Base-by-base conservation (phyloP, 1,284 basidiomycete genomes). In the Leccinum subfulvum region DNA sequence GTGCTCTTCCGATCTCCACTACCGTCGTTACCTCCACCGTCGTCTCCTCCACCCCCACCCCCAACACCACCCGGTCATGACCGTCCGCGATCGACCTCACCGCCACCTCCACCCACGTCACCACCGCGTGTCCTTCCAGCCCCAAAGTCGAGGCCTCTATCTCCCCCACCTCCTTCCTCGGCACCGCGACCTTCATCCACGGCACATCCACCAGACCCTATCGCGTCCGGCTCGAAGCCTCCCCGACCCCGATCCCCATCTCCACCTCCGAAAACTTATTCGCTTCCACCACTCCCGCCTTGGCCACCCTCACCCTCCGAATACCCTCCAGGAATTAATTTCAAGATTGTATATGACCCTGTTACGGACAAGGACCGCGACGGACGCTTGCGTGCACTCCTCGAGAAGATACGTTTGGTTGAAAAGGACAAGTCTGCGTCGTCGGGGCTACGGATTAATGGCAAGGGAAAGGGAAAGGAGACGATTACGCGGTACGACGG, bases 291-390 rank as follows among this genome's bases (percentile, higher is more conserved):
- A 1, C 78, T 70, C 10, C 80, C 79, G 6, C 73, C 77, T 16
- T 83, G 80, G 79, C 83, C 83, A 3, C 80, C 84, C 1, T 72
- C 75, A 30, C 76, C 73, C 3, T 76, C 74, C 47, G 79, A 80
- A 67, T 86, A 81, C 66, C 78, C 86, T 0, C 64, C 74, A 4
- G 79, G 77, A 37, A 81, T 77, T 60, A 74, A 84, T 51, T 88
- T 81, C 76, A 85, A 83, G 67, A 80, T 91, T 14, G 71, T 88
- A 10, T 91, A 83, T 71, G 90, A 92, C 70, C 82, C 86, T 44
- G 67, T 76, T 3, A 70, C 82, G 30, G 83, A 86, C 67, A 80
- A 78, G 70, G 80, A 83, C 59, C 71, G 74, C 3, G 78, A 82
- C 52, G 76, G 77, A n/a, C 70, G 73, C n/a, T 80, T 81, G 64